Conservation (phyloP, 2,329 filamentous ascomycete genomes). For the Tolypocladium tropicale region DNA sequence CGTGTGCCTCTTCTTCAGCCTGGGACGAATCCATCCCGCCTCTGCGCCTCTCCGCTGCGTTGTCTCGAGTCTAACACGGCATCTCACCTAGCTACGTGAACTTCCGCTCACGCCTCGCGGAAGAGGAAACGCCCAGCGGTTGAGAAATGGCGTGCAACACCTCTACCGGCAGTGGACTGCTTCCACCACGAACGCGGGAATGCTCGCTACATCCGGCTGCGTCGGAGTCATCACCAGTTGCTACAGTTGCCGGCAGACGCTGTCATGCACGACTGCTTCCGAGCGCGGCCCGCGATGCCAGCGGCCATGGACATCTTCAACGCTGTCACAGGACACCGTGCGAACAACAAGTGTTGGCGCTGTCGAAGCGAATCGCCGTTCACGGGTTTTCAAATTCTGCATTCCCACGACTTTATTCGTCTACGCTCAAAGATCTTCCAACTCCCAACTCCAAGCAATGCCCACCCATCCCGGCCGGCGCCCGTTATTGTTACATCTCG, state of each 20-base stretch:
- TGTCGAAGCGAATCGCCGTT: neutral
- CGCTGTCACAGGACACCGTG: neutral
- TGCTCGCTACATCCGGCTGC: neutral
- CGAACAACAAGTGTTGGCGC: neutral
- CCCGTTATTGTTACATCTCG: slow-evolving; percentile 5
- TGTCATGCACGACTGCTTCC: neutral
- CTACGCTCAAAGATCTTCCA: slow-evolving; percentile 13
- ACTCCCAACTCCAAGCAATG: slow-evolving; percentile 28
- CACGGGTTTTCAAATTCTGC: slow-evolving; percentile 6
- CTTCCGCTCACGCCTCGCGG: neutral
- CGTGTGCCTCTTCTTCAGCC: neutral
- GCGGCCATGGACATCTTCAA: neutral
- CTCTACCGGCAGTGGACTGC: neutral
- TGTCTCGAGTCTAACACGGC: neutral
- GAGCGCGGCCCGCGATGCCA: neutral
- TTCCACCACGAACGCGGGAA: neutral
- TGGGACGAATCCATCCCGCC: neutral
- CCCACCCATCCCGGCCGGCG: slow-evolving; percentile 9
- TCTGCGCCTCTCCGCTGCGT: neutral
- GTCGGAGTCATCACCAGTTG: neutral
- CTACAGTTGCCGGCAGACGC: neutral
- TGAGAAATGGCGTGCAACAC: neutral
- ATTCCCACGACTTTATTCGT: slow-evolving; percentile 11
- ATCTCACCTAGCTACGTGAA: neutral
- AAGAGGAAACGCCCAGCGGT: too few relatives aligned